Base-by-base conservation (phyloP, 1,139 yeast genomes). In the Arxiozyma telluris region DNA sequence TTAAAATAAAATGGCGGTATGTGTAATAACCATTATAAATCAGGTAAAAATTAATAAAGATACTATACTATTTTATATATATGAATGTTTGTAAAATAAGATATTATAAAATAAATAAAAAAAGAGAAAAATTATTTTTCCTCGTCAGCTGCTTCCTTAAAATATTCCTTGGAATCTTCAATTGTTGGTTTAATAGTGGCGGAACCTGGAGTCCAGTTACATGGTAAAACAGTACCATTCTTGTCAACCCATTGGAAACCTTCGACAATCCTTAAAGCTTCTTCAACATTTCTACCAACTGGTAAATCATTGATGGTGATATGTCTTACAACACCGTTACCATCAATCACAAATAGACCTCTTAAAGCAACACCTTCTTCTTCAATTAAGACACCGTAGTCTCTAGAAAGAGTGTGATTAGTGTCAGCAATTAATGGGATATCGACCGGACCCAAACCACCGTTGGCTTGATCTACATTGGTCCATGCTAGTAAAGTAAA, bases 171-270 rank as follows among this genome's bases (percentile, higher is more conserved):
- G 66, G 96, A 87, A 67, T 79, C 82, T 54, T 75, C 79, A 66
- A 89, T 91, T 67, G 80, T 86, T 69, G 96, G 93, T 76, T 87
- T 85, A 79, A 91, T 91, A 76, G 96, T 87, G 70, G 87, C 96
- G 59, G 89, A 74, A 78, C 98, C 98, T 77, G 94, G 91, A 67
- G 88, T 87, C 98, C 98, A 93, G 94, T 90, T 90, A 74, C 98
- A 97, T 68, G 97, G 97, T 78, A 96, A 88, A 65, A 93, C 98
- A 77, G 93, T 96, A 77, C 98, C 96, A 82, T 91, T 78, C 81
- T 88, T 86, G 76, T 91, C 96, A 70, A 96, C 86, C 89, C 93
- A 90, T 80, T 91, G 95, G 96, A 93, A 91, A 68, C 97, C 98
- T 73, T 93, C 98, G 63, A 93, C 83, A 73, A 93, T 84, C 86